These are phyloP conservation scores for Blastomyces emzantsi DNA, from an alignment of 2,329 filamentous ascomycete genomes.

Conservation along the genomic window DNA sequence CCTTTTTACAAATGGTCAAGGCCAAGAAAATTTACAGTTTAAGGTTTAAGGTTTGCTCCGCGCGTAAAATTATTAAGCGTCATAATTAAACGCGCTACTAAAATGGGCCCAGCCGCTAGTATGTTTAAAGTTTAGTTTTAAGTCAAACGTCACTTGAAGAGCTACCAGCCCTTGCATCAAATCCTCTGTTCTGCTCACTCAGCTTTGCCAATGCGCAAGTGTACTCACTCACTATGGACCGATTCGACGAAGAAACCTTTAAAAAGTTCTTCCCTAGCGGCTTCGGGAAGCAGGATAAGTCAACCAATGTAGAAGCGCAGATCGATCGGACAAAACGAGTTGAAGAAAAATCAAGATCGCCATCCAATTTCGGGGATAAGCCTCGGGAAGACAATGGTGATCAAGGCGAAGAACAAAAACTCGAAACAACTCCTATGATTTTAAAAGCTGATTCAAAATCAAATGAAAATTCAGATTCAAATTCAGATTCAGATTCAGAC, in stretches of 20 bases:
- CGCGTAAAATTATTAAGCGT: background rate
- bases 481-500: conserved; percentile 36
- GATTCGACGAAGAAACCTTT: conserved; percentile 39
- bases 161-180: background rate
- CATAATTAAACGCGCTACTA: background rate
- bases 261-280: conserved; percentile 63
- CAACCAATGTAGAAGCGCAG: conserved; percentile 67
- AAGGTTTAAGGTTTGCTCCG: background rate
- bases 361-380: conserved; percentile 12
- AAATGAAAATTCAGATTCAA: conserved; percentile 32
- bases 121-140: background rate
- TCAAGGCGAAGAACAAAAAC: conserved; percentile 22
- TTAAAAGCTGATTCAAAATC: conserved; percentile 21
- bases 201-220: background rate
- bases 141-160: background rate
- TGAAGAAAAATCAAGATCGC: conserved; percentile 26
- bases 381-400: conserved; percentile 18
- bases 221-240: conserved; percentile 26
- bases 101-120: background rate
- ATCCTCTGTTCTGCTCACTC: background rate
- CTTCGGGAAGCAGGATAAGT: conserved; percentile 73
- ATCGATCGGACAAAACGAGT: conserved; percentile 67
- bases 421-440: conserved; percentile 20
- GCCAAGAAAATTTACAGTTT: background rate
- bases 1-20: background rate